Evolutionary conservation across 352 stramenopile species (phyloP).

Genomic region (Globisporangium viniferum): DNA sequence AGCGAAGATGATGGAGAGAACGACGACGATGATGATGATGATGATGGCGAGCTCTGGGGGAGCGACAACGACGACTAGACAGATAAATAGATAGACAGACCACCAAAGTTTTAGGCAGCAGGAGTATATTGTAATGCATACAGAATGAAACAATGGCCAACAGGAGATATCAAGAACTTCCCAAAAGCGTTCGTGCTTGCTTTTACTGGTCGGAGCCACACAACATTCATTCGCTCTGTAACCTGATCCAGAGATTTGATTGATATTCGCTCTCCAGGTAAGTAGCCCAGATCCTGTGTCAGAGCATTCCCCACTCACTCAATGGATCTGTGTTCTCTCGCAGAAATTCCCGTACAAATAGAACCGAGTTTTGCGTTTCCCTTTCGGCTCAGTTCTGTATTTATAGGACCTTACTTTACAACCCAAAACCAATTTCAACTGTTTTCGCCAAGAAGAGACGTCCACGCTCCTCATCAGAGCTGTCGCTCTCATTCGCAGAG

Average conservation of each 20-base stretch:
- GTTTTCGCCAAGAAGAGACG: not conserved
- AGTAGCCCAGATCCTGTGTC: no score
- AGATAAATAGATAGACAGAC: not conserved
- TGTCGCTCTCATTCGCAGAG: slow-evolving; percentile 1
- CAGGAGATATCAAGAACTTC: no score
- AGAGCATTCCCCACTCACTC: no score
- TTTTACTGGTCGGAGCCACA: not conserved
- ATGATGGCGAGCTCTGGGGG: slow-evolving; percentile 16
- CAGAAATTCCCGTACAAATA: not conserved
- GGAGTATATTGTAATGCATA: no score
- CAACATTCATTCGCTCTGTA: not conserved
- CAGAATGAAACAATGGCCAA: no score
- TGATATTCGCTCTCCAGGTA: no score
- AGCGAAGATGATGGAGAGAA: slow-evolving; percentile 28
- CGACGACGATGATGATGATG: slow-evolving; percentile 9
- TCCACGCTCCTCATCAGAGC: not conserved
- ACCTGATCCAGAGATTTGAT: not conserved
- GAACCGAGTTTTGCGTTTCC: not conserved
- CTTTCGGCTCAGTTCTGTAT: not conserved
- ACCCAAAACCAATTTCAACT: not conserved
- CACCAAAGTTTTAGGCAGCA: no score
- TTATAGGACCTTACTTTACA: slow-evolving; percentile 1
- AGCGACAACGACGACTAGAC: slow-evolving; percentile 23
- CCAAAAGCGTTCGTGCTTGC: no score
- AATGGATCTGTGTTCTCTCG: no score